Conservation (phyloP, 345 rosid genomes). For the Salix arbutifolia region DNA sequence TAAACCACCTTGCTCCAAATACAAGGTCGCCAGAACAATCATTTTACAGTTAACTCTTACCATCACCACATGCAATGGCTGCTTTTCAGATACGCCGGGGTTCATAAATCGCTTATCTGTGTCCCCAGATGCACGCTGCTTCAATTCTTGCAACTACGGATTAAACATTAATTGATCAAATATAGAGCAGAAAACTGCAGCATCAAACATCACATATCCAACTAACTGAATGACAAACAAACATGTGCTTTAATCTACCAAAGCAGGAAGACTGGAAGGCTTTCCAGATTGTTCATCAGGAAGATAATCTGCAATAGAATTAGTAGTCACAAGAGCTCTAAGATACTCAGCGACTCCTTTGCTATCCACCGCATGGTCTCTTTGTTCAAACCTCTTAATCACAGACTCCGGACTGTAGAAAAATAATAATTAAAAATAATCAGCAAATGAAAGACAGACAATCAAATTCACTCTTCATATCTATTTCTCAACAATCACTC, state of each 20-base stretch:
- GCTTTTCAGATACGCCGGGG: constrained; percentile 90
- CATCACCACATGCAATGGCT: constrained; percentile 92
- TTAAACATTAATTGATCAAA: constrained; percentile 1
- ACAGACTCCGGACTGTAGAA: constrained; percentile 76
- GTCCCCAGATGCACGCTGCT: constrained; percentile 82
- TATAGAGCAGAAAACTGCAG: background rate
- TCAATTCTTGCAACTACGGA: constrained; percentile 82
- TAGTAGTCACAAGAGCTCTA: constrained; percentile 75
- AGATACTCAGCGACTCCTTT: constrained; percentile 88
- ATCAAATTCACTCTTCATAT: background rate
- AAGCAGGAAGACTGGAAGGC: constrained; percentile 75
- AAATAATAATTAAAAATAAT: background rate
- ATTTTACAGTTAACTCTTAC: constrained; percentile 34
- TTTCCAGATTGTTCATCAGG: constrained; percentile 82
- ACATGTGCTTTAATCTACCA: constrained; percentile 40
- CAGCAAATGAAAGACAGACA: no score
- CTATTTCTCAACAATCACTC: background rate
- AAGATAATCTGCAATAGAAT: constrained; percentile 84
- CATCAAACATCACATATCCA: background rate
- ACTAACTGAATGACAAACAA: background rate
- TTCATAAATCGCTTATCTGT: constrained; percentile 61
- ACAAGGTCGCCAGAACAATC: background rate
- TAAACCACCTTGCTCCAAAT: background rate
- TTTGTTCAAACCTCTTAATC: constrained; percentile 80
- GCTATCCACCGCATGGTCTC: constrained; percentile 76